Evolutionary conservation across 1,284 basidiomycete genomes (phyloP), one percentile per base, ranked within the genome.

Genomic region (Exobasidium cylindrosporum): DNA sequence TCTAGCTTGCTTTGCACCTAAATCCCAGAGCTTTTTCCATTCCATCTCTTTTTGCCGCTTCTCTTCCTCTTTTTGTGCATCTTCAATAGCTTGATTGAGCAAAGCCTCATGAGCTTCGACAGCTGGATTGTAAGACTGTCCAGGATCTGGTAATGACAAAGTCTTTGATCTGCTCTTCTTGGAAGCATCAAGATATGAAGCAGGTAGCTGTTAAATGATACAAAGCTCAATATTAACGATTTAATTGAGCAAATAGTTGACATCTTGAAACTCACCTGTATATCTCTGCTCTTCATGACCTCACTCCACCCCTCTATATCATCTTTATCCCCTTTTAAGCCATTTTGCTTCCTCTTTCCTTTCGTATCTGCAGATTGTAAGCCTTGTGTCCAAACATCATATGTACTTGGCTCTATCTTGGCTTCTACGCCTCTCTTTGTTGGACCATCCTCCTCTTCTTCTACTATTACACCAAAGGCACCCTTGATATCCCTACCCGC

Each of bases 91-190:
- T 4, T 26, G 13, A 32, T 40, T 32, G n/a, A 62, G 32, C 4
- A 62, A 55, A 6, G 35, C 57, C 7, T 60, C 61, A 29, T 62
- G 61, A 1, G 58, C 30, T 24, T 47, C 57, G 11, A 35, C 45
- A 3, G 61, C n/a, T 21, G 61, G 61, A 31, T 62, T 62, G 61
- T 62, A 62, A 1, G 61, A 62, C 28, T 62, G 61, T 23, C 58
- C 61, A 6, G 32, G 31, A 24, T 62, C 13, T 11, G 61, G 61
- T n/a, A 46, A 54, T 4, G 53, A 29, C n/a, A 35, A 54, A 29
- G 56, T 29, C 35, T 17, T 40, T 7, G 10, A 7, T 40, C 17
- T 40, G 35, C 35, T 55, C 13, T 28, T 31, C 29, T 47, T 23
- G 11, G 24, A 21, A 5, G 57, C n/a, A 32, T 23, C 53, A 1